Conservation (phyloP, 176 grass and related monocot species). For the Rhynchospora breviuscula region DNA sequence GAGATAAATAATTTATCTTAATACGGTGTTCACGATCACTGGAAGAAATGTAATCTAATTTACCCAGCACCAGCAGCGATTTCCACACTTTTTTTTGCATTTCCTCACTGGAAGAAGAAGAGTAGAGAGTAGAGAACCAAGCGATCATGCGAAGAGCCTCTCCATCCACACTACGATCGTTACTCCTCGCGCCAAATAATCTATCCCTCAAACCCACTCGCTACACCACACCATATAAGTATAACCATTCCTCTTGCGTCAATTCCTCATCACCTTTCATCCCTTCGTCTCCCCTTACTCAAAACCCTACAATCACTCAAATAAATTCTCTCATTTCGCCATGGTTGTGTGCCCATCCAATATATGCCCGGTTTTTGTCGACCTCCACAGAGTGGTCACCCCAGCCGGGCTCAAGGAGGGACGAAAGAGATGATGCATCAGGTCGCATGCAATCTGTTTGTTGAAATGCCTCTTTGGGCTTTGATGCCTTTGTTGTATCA, state of each 20-base stretch:
- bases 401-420: neutral
- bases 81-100: neutral
- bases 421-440: neutral
- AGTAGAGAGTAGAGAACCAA: neutral
- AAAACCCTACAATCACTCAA: neutral
- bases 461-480: constrained; percentile 2
- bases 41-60: no score
- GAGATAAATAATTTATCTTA: no score
- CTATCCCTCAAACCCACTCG: neutral
- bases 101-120: neutral
- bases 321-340: neutral
- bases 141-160: constrained; percentile 3
- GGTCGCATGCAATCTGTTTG: constrained; percentile 10
- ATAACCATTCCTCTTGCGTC: no score
- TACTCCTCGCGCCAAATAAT: neutral
- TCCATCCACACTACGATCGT: neutral
- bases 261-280: neutral
- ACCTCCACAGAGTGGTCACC: neutral
- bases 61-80: no score
- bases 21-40: no score
- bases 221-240: neutral
- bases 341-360: neutral
- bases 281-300: neutral
- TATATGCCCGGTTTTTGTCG: constrained; percentile 11
- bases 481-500: neutral